These are phyloP conservation scores for Coemansia sp. DNA, from an alignment of 192 early-diverging fungal species.

Conservation along the genomic window DNA sequence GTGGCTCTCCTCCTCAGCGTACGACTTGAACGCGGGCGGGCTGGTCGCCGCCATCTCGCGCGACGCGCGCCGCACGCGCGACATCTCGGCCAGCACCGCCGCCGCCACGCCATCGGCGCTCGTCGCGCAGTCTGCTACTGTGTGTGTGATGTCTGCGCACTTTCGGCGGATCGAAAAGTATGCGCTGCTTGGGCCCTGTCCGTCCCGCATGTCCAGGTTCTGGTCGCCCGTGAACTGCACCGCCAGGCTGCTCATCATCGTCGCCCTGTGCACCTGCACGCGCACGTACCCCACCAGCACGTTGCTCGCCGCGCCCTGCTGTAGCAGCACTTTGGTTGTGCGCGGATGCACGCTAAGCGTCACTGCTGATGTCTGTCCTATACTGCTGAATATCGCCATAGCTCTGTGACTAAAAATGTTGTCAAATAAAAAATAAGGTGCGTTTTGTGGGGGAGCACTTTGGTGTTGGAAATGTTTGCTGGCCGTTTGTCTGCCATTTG, in stretches of 20 bases:
- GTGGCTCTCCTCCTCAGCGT: background rate
- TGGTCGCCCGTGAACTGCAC: conserved; percentile 27
- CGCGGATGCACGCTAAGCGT: conserved; percentile 27
- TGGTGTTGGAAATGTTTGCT: background rate
- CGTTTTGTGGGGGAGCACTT: background rate
- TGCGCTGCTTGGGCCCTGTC: conserved; percentile 31
- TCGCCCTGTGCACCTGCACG: conserved; percentile 8
- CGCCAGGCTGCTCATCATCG: conserved; percentile 8
- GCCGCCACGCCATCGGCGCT: conserved; percentile 6
- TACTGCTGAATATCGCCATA: conserved; percentile 4
- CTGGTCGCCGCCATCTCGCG: conserved; percentile 1
- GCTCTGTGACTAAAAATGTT: background rate
- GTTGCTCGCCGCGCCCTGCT: conserved; percentile 11
- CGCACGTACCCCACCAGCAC: conserved; percentile 30
- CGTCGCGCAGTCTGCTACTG: conserved; percentile 8
- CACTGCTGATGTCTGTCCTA: background rate
- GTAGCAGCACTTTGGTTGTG: conserved; percentile 33
- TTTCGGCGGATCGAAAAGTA: conserved; percentile 7
- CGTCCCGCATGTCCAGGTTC: conserved; percentile 30
- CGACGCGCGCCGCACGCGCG: conserved; percentile 3
- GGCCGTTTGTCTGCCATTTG: too few species aligned
- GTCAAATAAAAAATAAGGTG: background rate
- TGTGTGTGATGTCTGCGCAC: conserved; percentile 21
- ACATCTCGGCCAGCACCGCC: conserved; percentile 4
- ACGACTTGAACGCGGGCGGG: background rate